Evolutionary conservation across 768 basidiomycete genomes (phyloP).

Genomic region (Rhodosporidiobolus odoratus): DNA sequence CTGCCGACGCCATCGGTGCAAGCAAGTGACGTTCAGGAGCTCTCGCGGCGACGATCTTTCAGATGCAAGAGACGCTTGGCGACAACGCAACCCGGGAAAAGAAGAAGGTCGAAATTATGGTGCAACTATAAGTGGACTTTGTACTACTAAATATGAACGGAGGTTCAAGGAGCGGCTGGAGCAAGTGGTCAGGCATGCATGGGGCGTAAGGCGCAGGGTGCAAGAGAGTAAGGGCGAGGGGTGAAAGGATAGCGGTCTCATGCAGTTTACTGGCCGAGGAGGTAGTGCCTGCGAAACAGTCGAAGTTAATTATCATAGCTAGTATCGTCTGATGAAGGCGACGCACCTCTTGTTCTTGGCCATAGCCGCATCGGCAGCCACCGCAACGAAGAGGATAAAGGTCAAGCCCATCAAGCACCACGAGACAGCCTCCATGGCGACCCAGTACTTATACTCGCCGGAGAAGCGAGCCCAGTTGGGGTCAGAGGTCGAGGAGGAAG

Average conservation of each 20-base stretch:
- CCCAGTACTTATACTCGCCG: slow-evolving; percentile 6
- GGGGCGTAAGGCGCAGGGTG: neutral
- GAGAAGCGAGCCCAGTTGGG: slow-evolving; percentile 1
- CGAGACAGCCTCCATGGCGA: neutral
- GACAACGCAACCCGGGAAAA: no score
- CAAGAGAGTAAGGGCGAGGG: neutral
- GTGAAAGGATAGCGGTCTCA: neutral
- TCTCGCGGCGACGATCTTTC: no score
- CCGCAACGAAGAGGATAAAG: neutral
- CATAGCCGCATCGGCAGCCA: neutral
- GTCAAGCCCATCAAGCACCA: slow-evolving; percentile 10
- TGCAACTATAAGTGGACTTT: no score
- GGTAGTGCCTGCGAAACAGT: neutral
- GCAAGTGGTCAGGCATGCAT: neutral
- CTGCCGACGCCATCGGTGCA: no score
- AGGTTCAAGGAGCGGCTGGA: neutral
- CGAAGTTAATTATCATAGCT: neutral
- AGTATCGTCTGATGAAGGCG: neutral
- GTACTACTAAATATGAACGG: neutral
- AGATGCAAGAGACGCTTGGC: no score
- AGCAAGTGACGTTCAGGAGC: no score
- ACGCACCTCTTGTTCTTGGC: neutral
- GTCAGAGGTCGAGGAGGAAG: neutral
- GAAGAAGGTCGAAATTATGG: no score
- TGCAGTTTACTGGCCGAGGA: neutral